phyloP scores from a whole-genome alignment of 176 grass and related monocot genomes.

The Avena insularis region DNA sequence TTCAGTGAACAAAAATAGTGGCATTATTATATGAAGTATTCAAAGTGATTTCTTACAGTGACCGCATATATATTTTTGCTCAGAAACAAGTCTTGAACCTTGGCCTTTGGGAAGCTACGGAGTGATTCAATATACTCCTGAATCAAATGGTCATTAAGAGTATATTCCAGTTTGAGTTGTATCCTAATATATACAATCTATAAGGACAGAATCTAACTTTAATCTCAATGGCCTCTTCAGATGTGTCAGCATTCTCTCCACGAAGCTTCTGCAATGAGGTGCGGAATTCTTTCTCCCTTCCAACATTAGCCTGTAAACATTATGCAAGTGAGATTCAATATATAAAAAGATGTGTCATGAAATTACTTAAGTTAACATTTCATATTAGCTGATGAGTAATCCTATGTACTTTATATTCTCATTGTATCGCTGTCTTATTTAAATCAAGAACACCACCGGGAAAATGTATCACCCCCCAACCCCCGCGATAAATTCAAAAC shows the following conservation, averaged over 20 bases:
- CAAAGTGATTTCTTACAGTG: constrained; percentile 63
- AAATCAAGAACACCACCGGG: neutral
- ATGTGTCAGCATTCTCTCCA: constrained; percentile 57
- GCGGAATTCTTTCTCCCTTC: constrained; percentile 62
- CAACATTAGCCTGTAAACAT: constrained; percentile 63
- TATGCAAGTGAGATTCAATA: constrained; percentile 13
- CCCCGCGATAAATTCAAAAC: constrained; percentile 2
- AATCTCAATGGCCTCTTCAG: constrained; percentile 70
- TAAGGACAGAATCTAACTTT: constrained; percentile 51
- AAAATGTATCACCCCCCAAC: neutral
- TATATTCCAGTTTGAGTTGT: constrained; percentile 3
- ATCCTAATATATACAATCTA: constrained; percentile 15
- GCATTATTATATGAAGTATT: constrained; percentile 17
- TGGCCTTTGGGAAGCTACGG: constrained; percentile 52
- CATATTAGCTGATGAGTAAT: constrained; percentile 15
- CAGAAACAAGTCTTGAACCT: constrained; percentile 60
- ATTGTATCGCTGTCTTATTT: neutral
- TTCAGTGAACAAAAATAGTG: neutral
- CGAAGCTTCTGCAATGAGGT: constrained; percentile 65
- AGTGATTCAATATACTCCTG: constrained; percentile 74
- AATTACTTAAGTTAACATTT: neutral
- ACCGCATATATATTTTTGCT: constrained; percentile 61
- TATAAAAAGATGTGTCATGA: neutral
- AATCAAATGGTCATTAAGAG: constrained; percentile 17
- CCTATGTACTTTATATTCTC: neutral